phyloP scores from a whole-genome alignment of 306 rosid genomes.

The Vachellia collinsii region DNA sequence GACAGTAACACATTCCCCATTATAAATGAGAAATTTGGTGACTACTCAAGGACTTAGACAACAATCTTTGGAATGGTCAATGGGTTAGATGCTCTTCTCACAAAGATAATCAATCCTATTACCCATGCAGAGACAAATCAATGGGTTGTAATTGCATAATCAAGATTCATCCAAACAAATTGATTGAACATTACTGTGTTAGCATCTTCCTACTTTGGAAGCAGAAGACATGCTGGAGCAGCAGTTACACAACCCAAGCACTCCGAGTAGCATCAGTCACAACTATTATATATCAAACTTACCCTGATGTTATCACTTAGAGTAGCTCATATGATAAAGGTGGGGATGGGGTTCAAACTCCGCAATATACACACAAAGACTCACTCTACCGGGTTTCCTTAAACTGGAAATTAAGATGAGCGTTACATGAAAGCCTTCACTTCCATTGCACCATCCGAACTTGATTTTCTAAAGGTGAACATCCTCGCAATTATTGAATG shows the following conservation, averaged over 20 bases:
- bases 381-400: background rate
- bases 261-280: slow-evolving; percentile 12
- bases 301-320: background rate
- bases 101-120: background rate
- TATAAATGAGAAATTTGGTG: background rate
- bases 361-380: background rate
- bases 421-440: slow-evolving; percentile 1
- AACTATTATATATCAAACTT: background rate
- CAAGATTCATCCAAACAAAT: background rate
- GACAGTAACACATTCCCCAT: background rate
- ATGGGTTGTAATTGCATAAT: background rate
- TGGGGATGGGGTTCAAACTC: background rate
- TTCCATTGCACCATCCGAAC: background rate
- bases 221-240: background rate
- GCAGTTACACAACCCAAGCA: background rate
- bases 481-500: background rate
- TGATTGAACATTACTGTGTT: background rate
- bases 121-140: background rate
- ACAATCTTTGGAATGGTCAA: slow-evolving; percentile 3
- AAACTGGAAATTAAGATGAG: background rate
- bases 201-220: background rate
- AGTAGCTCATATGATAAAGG: background rate
- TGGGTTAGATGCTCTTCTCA: background rate
- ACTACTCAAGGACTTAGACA: background rate
- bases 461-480: background rate